phyloP scores from a whole-genome alignment of 176 grass and related monocot genomes.

The Carex myosuroides region DNA sequence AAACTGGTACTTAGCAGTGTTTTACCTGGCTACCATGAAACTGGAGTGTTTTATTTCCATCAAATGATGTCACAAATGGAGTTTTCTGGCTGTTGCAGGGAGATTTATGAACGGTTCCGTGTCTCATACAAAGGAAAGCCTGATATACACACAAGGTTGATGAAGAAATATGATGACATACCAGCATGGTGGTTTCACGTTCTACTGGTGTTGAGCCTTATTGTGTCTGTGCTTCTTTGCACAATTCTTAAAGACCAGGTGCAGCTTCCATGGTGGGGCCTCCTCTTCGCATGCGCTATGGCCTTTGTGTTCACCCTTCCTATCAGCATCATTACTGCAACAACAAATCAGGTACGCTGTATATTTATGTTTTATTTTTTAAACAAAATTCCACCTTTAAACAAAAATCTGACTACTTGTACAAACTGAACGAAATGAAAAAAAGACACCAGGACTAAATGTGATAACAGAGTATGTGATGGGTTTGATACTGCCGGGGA shows the following conservation, averaged over 20 bases:
- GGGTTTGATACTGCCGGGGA: conserved; percentile 69
- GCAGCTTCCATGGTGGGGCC: conserved; percentile 86
- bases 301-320: conserved; percentile 82
- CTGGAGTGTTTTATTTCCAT: not conserved
- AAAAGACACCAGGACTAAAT: too few relatives aligned
- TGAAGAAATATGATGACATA: conserved; percentile 75
- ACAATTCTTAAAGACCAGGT: conserved; percentile 62
- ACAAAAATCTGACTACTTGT: too few relatives aligned
- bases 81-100: conserved; percentile 26
- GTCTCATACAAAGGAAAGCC: conserved; percentile 46
- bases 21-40: not conserved
- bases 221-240: conserved; percentile 49
- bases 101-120: conserved; percentile 57
- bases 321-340: too few relatives aligned
- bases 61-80: not conserved
- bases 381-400: too few relatives aligned
- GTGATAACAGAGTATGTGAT: too few relatives aligned
- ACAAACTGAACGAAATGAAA: too few relatives aligned
- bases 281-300: conserved; percentile 58
- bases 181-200: conserved; percentile 77
- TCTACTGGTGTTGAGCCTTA: conserved; percentile 30
- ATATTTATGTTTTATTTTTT: too few relatives aligned
- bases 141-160: conserved; percentile 82
- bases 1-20: not conserved
- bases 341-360: too few relatives aligned